Percentiles rank a stretch among this genome's conserved stretches.
Evolutionary conservation across 2,329 filamentous ascomycete genomes (phyloP).

Genomic region (Paraphaeosphaeria minitans): DNA sequence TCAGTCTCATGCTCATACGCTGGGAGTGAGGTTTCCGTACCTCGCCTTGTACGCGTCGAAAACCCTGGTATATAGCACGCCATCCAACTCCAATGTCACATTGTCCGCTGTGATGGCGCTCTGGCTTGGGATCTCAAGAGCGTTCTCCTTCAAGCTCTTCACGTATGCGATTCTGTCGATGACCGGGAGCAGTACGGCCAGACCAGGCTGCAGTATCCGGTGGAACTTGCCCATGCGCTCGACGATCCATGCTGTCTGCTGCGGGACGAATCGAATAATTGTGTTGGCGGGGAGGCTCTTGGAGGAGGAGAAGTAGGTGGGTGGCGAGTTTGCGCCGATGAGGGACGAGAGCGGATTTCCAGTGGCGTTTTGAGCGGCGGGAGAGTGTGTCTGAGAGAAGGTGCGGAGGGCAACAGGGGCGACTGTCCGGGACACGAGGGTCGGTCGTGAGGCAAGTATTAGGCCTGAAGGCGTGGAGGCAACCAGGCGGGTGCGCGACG

Average conservation of each 20-base stretch:
- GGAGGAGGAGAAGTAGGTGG: constrained; percentile 74
- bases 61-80: constrained; percentile 91
- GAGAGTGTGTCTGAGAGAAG: constrained; percentile 40
- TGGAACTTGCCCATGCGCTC: constrained; percentile 99
- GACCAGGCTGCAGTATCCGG: constrained; percentile 87
- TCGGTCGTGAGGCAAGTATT: constrained; percentile 28
- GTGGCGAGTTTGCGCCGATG: constrained; percentile 39
- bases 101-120: constrained; percentile 99
- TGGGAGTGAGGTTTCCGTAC: constrained; percentile 52
- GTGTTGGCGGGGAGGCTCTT: constrained; percentile 84
- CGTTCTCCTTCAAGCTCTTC: constrained; percentile 93
- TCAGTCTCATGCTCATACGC: constrained; percentile 17
- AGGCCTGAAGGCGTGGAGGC: constrained; percentile 38
- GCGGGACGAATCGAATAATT: constrained; percentile 94
- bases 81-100: constrained; percentile 93
- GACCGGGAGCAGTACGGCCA: constrained; percentile 87
- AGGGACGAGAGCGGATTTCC: constrained; percentile 33
- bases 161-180: constrained; percentile 97
- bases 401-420: constrained; percentile 25
- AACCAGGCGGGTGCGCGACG: constrained; percentile 41
- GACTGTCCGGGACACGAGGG: constrained; percentile 19
- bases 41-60: constrained; percentile 98
- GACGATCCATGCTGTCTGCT: constrained; percentile 99
- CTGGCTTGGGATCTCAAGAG: constrained; percentile 96
- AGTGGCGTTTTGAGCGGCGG: constrained; percentile 24